phyloP scores from a whole-genome alignment of 345 rosid species.

The Sonneratia alba region DNA sequence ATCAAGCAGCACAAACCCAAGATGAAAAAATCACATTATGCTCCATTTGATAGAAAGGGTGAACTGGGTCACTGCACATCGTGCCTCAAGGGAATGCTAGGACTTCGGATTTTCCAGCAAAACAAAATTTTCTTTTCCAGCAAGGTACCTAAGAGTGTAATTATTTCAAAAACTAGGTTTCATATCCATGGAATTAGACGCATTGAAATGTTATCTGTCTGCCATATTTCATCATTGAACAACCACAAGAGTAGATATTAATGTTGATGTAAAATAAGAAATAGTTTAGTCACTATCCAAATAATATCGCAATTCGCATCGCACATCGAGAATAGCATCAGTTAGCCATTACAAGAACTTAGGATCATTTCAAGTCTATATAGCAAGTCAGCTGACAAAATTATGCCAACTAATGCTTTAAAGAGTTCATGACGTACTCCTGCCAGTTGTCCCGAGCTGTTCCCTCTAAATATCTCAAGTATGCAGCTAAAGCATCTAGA shows the following conservation, averaged over 20 bases:
- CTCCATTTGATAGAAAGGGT: too few species aligned
- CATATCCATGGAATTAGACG: background rate
- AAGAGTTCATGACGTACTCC: slow-evolving; percentile 47
- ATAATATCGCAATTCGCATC: background rate
- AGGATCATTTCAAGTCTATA: background rate
- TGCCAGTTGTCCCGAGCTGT: slow-evolving; percentile 79
- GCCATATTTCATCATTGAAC: background rate
- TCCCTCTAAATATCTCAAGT: slow-evolving; percentile 82
- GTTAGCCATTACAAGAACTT: background rate
- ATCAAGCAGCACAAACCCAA: background rate
- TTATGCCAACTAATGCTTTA: background rate
- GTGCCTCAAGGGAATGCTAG: background rate
- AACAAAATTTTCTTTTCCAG: background rate
- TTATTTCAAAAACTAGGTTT: background rate
- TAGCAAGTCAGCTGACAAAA: background rate
- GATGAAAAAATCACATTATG: too few species aligned
- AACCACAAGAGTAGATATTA: background rate
- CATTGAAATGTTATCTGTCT: background rate
- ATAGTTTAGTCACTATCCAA: background rate
- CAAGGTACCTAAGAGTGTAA: background rate
- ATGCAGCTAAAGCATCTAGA: slow-evolving; percentile 61
- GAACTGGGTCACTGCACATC: too few species aligned
- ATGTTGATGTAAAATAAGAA: background rate
- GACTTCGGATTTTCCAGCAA: background rate
- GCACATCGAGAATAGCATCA: background rate